Evolutionary conservation across 176 grass and related monocot genomes (phyloP), one percentile per base, ranked within the genome.

Genomic region (Calamus simplicifolius): DNA sequence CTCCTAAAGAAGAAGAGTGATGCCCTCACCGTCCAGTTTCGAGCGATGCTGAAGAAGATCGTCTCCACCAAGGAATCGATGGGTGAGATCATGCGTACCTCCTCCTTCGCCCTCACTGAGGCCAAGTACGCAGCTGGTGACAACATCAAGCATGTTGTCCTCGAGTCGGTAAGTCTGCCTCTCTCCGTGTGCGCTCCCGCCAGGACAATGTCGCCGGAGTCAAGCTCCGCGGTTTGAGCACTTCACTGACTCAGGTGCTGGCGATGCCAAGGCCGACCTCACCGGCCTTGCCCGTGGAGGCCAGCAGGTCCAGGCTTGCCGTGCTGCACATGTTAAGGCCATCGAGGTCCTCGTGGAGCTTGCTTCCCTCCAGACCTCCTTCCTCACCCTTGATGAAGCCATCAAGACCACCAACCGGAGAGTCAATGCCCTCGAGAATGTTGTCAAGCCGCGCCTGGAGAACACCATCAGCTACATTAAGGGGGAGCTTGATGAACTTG

Each of bases 1-100:
- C 74, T 95, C 52, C 82, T 95, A 17, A 95, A 89, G 85, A 95
- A 89, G 85, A 95, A 95, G 76, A 89, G 85, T 15, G 90, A 95
- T 55, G 90, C 85, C 25, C 73, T 95, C 14, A 86, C 82, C 5
- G 77, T 76, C 19, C 66, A 83, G 64, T 95, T 95, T 71, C 79
- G 82, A 10, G 53, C 73, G 30, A 95, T 89, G 70, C 80, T 95
- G 1, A 80, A 73, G 67, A 76, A 68, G 70, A 89, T 86, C 67
- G 85, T 95, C 19, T 53, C 69, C 0, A 63, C 85, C 58, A 95
- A 95, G 82, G 85, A 81, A 59, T 81, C 85, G 59, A 79, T 89
- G 85, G 85, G 89, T 21, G 81, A 80, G 49, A 59, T 78, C 75
- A 89, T 95, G 79, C 81, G 85, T 38, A 26, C 54, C 54, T 71